phyloP scores from a whole-genome alignment of 805 yeast species.

The Nakazawaea siamensis region DNA sequence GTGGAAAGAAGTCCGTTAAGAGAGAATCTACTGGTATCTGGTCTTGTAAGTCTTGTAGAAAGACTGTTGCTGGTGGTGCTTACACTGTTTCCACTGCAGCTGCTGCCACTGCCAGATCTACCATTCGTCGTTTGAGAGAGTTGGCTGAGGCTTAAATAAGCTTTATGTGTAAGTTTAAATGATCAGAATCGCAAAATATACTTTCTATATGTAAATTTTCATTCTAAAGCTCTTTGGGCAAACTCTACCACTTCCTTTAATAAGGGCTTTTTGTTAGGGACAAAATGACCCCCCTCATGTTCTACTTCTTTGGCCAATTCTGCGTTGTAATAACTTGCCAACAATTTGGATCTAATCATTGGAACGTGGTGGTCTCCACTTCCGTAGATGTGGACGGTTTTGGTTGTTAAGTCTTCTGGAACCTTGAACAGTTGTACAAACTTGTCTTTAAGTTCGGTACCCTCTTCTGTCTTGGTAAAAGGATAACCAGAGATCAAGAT shows the following conservation, averaged over 20 bases:
- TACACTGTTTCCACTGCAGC: slow-evolving; percentile 99
- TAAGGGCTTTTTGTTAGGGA: slow-evolving; percentile 60
- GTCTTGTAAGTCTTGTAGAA: slow-evolving; percentile 90
- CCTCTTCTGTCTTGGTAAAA: slow-evolving; percentile 32
- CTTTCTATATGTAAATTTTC: slow-evolving; percentile 10
- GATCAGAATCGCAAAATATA: background rate
- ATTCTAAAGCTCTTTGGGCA: slow-evolving; percentile 3
- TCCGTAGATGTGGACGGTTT: slow-evolving; percentile 61
- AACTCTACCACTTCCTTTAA: slow-evolving; percentile 3
- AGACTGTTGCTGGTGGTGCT: slow-evolving; percentile 99
- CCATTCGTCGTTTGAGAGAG: slow-evolving; percentile 99
- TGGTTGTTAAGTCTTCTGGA: slow-evolving; percentile 22
- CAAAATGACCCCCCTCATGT: slow-evolving; percentile 90
- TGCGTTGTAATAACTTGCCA: slow-evolving; percentile 45
- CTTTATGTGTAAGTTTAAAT: slow-evolving; percentile 10
- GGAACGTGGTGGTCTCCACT: slow-evolving; percentile 71
- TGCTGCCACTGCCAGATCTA: slow-evolving; percentile 99
- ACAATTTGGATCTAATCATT: slow-evolving; percentile 46
- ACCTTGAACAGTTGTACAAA: slow-evolving; percentile 24
- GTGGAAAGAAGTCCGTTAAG: slow-evolving; percentile 98
- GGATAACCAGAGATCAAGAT: slow-evolving; percentile 58
- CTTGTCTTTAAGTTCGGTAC: slow-evolving; percentile 23
- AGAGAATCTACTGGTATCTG: slow-evolving; percentile 99
- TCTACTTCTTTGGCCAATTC: slow-evolving; percentile 34
- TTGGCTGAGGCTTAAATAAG: slow-evolving; percentile 92